Percentiles rank a stretch among this genome's conserved stretches.
These are phyloP conservation scores for Clonostachys solani DNA, from an alignment of 2,329 filamentous ascomycete species.

Conservation along the genomic window DNA sequence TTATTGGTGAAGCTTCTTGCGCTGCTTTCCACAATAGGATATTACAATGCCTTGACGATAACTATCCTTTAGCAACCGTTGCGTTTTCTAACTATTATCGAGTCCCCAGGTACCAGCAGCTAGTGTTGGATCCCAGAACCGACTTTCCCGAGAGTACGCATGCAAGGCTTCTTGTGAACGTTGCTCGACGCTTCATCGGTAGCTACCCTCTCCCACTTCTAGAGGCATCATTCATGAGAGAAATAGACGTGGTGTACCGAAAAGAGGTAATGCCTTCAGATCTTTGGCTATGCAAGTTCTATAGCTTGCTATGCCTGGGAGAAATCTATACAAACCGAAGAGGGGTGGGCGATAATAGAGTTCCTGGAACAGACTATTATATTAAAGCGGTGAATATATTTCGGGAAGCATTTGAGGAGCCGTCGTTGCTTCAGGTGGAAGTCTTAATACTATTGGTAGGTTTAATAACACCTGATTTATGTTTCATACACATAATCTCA, in stretches of 20 bases:
- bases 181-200: slow-evolving; percentile 19
- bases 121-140: neutral
- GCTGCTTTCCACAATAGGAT: slow-evolving; percentile 19
- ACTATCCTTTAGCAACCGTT: slow-evolving; percentile 13
- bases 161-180: slow-evolving; percentile 18
- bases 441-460: slow-evolving; percentile 29
- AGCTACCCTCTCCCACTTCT: slow-evolving; percentile 23
- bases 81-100: slow-evolving; percentile 16
- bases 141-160: slow-evolving; percentile 18
- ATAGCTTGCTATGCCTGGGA: slow-evolving; percentile 35
- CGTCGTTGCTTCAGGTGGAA: slow-evolving; percentile 36
- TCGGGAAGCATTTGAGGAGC: slow-evolving; percentile 35
- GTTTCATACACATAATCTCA: neutral
- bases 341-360: slow-evolving; percentile 16
- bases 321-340: slow-evolving; percentile 36
- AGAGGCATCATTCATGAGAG: slow-evolving; percentile 27
- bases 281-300: slow-evolving; percentile 35
- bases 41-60: slow-evolving; percentile 17
- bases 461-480: neutral
- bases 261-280: slow-evolving; percentile 17
- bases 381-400: slow-evolving; percentile 29
- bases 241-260: slow-evolving; percentile 26
- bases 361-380: slow-evolving; percentile 38
- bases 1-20: slow-evolving; percentile 21
- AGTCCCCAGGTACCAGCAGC: slow-evolving; percentile 1